Evolutionary conservation across 768 basidiomycete genomes (phyloP), one percentile per base, ranked within the genome.

Genomic region (Trametes coccinea): DNA sequence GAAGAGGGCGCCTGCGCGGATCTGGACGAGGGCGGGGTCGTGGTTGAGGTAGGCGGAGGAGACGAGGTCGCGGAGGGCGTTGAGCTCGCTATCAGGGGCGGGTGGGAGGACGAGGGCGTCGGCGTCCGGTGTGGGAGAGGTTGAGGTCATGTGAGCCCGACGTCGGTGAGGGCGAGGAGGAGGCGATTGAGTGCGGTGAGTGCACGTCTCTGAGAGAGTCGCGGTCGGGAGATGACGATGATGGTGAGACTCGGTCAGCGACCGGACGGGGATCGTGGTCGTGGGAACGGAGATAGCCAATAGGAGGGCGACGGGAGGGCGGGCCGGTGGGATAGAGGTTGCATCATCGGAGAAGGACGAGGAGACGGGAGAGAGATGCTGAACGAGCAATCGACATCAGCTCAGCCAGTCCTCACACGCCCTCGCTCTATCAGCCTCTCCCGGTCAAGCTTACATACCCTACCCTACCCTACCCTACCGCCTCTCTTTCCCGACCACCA

Each of bases 1-100:
- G 45, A 93, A 84, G 72, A 95, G 87, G 4, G 89, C 86, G 69
- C 85, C 84, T 22, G 89, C 87, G 56, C 85, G 86, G 62, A 85
- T 80, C 48, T 87, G 85, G 53, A 90, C 67, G 2, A 82, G 71
- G 11, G 79, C 74, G 30, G 79, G 67, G 61, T 89, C 85, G 52
- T 80, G 66, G 50, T 78, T 72, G 62, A 75, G 72, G 70, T 76
- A 71, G 31, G 71, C 49, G 1, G 78, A 74, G 40, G 80, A 77
- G 62, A 86, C 86, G 70, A 92, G 84, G 65, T 85, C 83, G 69
- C 82, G 83, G 53, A 92, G 81, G 65, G 77, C 81, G 69, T 83
- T 78, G 67, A 91, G 79, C 71, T 88, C 79, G 57, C 77, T 78
- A 69, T 84, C 82, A 16, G 81, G 74, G 43, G 75, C 69, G 40